Conservation (phyloP, 345 rosid genomes). For the Isatis tinctoria region DNA sequence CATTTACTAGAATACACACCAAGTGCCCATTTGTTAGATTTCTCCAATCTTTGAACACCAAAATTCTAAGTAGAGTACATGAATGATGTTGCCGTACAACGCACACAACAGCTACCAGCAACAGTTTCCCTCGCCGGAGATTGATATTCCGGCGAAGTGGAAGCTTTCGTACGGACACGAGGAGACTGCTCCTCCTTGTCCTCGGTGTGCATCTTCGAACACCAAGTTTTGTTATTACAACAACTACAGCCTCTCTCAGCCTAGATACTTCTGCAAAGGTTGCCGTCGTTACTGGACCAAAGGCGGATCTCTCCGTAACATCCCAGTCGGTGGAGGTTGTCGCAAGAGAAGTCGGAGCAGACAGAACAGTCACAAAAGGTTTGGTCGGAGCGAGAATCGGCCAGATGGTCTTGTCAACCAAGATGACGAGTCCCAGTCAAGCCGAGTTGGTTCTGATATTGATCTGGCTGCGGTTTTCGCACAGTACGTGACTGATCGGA, state of each 20-base stretch:
- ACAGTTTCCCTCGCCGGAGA: slow-evolving; percentile 27
- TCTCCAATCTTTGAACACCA: not conserved
- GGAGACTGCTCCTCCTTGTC: slow-evolving; percentile 61
- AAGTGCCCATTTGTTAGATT: slow-evolving; percentile 4
- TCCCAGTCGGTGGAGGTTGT: slow-evolving; percentile 86
- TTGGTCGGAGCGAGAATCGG: slow-evolving; percentile 12
- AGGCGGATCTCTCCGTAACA: slow-evolving; percentile 81
- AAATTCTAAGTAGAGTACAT: not conserved
- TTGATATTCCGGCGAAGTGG: slow-evolving; percentile 26
- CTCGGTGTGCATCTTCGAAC: slow-evolving; percentile 82
- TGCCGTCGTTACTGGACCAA: slow-evolving; percentile 90
- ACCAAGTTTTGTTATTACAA: slow-evolving; percentile 94
- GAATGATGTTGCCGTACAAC: slow-evolving; percentile 25
- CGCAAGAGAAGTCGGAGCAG: slow-evolving; percentile 57
- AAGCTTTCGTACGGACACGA: slow-evolving; percentile 41
- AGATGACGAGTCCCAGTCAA: slow-evolving; percentile 15
- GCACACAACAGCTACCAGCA: slow-evolving; percentile 22
- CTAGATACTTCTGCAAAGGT: slow-evolving; percentile 76
- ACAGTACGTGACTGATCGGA: slow-evolving; percentile 48
- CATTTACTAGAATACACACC: slow-evolving; percentile 11
- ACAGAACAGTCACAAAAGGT: slow-evolving; percentile 37
- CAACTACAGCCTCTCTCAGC: slow-evolving; percentile 91
- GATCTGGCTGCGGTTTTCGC: slow-evolving; percentile 77
- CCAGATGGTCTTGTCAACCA: slow-evolving; percentile 22
- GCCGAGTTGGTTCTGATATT: slow-evolving; percentile 30